These are phyloP conservation scores for Hypoxylon sp. DNA, from an alignment of 2,329 filamentous ascomycete genomes.

Conservation along the genomic window DNA sequence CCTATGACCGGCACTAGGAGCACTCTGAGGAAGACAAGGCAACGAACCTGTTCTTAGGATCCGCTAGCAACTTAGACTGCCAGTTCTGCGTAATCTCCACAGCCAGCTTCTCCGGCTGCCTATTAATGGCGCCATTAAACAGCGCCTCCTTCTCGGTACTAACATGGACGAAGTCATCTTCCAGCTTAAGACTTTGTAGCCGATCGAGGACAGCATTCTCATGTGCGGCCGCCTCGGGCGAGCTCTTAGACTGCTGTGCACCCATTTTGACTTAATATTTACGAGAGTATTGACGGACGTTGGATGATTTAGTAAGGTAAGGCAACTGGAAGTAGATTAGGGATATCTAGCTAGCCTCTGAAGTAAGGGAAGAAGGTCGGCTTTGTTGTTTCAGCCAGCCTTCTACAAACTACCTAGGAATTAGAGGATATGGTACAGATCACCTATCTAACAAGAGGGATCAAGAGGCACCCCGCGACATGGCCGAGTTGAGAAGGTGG, in stretches of 20 bases:
- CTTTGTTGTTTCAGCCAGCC: conserved; percentile 1
- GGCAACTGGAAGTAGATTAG: background rate
- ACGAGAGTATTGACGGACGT: background rate
- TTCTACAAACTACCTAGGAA: conserved; percentile 8
- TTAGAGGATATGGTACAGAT: conserved; percentile 1
- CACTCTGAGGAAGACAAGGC: background rate
- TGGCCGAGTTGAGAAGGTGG: conserved; percentile 43
- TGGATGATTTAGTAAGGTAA: conserved; percentile 1
- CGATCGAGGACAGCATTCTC: conserved; percentile 62
- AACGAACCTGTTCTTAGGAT: conserved; percentile 73
- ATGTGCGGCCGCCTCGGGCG: conserved; percentile 47
- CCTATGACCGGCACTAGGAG: background rate
- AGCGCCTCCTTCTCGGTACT: conserved; percentile 57
- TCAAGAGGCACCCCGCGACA: conserved; percentile 8
- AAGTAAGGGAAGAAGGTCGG: background rate
- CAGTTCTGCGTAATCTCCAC: conserved; percentile 66
- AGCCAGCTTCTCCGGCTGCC: conserved; percentile 62
- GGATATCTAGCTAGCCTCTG: background rate
- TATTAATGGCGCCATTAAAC: conserved; percentile 39
- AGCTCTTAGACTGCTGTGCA: conserved; percentile 58
- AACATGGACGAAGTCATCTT: conserved; percentile 67
- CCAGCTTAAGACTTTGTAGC: conserved; percentile 61
- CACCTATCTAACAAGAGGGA: conserved; percentile 1
- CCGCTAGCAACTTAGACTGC: conserved; percentile 72
- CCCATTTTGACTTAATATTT: conserved; percentile 56